Evolutionary conservation across 805 yeast species (phyloP).

Genomic region (Yamadazyma endophytica): DNA sequence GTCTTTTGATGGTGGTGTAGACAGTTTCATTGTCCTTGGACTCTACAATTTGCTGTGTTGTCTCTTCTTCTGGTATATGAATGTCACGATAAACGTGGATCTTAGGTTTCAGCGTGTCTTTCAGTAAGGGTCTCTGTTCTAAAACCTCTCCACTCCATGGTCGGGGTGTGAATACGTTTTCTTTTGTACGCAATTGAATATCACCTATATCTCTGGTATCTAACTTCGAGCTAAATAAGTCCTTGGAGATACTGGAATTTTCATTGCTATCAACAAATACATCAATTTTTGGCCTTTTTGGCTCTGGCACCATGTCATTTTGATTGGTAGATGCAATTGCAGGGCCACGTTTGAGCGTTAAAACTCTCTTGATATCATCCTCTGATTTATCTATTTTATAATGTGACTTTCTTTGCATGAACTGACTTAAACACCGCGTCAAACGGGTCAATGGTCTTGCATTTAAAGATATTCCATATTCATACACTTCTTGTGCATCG

Average conservation of each 20-base stretch:
- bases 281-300: constrained; percentile 26
- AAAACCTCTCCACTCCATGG: constrained; percentile 65
- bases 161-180: constrained; percentile 51
- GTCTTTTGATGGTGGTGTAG: constrained; percentile 46
- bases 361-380: constrained; percentile 11
- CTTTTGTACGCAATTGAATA: constrained; percentile 52
- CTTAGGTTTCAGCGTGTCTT: constrained; percentile 27
- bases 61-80: constrained; percentile 2
- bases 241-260: constrained; percentile 14
- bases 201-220: constrained; percentile 51
- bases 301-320: constrained; percentile 1
- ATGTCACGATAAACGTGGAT: constrained; percentile 23
- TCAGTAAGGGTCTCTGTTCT: constrained; percentile 27
- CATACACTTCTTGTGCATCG: constrained; percentile 60
- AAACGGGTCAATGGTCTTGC: constrained; percentile 61
- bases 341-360: constrained; percentile 36
- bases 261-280: constrained; percentile 34
- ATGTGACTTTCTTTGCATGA: constrained; percentile 33
- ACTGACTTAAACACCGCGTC: constrained; percentile 36
- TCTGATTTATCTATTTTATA: constrained; percentile 9
- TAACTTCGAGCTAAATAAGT: constrained; percentile 17
- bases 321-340: not conserved
- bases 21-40: constrained; percentile 7
- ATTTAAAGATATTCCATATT: constrained; percentile 49
- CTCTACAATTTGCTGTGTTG: constrained; percentile 5